Evolutionary conservation across 495 filamentous ascomycete species (phyloP), one percentile per base, ranked within the genome.

Genomic region (Hypoxylon subgilvum): DNA sequence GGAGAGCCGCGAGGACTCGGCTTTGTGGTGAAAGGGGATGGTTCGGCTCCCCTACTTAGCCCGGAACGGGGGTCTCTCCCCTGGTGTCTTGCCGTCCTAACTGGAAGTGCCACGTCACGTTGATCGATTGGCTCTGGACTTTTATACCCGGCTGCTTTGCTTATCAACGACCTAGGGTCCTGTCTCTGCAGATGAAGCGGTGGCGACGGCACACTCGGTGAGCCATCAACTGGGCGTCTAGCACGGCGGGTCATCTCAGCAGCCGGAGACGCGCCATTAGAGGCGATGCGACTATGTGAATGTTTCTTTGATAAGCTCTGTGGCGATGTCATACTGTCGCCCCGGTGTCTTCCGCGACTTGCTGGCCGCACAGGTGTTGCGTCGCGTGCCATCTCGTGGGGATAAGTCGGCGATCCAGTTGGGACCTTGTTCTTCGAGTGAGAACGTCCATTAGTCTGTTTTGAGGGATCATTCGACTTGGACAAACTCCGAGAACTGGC

Each of bases 341-440:
- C 41, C 5, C 55, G 46, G 10, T 52, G 46, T 35, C 55, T 60
- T 9, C 56, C 56, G 12, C 56, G 56, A 22, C 56, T 60, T 46
- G 35, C 48, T 5, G 56, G 48, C 10, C 56, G 56, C 16, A 18
- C 7, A 30, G 27, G 47, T 7, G 22, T 41, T 4, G 25, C 28
- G 8, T 52, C 47, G 9, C 23, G 21, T 36, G 35, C n/a, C n/a
- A n/a, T 41, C 16, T 32, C 27, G 16, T n/a, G 8, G 35, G 40
- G 12, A n/a, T 40, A 30, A 7, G 32, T 48, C 6, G 56, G 34
- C 6, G 56, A 60, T 35, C 39, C 35, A 3, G 21, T 30, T 27
- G 27, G 36, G 2, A 19, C 19, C 41, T 52, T 52, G 42, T 32
- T 60, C 30, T 48, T 60, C 40, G 55, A 58, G 46, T 52, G 56